Base-by-base conservation (phyloP, 2,329 filamentous ascomycete genomes). In the Thelonectria blattea region DNA sequence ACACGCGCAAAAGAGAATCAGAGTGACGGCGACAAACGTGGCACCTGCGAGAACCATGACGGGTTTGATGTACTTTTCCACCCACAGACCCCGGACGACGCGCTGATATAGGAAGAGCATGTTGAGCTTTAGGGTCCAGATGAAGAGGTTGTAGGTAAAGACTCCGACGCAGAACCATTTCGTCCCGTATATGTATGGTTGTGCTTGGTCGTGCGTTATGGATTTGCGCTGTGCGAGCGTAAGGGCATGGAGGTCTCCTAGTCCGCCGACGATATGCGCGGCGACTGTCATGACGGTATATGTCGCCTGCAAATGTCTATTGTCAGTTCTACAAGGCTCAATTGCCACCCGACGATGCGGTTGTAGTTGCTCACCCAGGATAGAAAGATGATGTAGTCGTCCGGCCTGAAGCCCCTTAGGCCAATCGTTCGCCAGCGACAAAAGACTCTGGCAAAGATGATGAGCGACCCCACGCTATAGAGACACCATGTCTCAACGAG, bases 51-150 rank as follows among this genome's bases (percentile, higher is more conserved):
- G 61, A 1, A 53, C 58, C 67, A 77, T 75, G 1, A 69, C 64
- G 0, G 75, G 75, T 12, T 68, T 61, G 46, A 78, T 72, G 56
- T 74, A 71, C 53, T 70, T 75, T 53, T 75, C 68, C 1, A 75
- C 72, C 71, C 71, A 74, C 3, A 76, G 63, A 1, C 73, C 72
- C 9, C 64, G 68, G 17, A 76, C 72, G 7, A 78, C 65, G 2
- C 75, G 72, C 47, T 70, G 65, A 53, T 75, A 78, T 41, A 78
- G 71, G 61, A 75, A 77, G 17, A 77, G 60, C 73, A 78, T 76
- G 62, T 76, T 75, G 20, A 78, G 60, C 47, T 77, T 78, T 37
- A 78, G 63, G 1, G 70, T 70, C 76, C 76, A 78, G 39, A 78
- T 65, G 56, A 65, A 65, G 3, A 65, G 42, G 12, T 57, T 55